phyloP scores from a whole-genome alignment of 257 asterid genomes.

The Solanum chmielewskii region DNA sequence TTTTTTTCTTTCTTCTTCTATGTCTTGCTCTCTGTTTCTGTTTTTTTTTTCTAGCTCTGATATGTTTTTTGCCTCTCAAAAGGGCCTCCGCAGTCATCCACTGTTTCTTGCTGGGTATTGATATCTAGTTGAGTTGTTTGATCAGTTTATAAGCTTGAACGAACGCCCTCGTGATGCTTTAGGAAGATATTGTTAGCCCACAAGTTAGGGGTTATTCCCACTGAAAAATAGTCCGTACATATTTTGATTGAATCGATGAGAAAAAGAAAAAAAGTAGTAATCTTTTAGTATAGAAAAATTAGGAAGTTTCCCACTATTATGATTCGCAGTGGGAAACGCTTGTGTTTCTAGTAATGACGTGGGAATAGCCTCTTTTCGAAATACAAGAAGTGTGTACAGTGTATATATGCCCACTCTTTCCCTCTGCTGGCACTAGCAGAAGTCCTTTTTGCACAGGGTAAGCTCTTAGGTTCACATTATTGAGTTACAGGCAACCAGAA shows the following conservation, averaged over 20 bases:
- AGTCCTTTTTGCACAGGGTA: not conserved
- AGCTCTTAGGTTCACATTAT: not conserved
- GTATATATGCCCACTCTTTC: not conserved
- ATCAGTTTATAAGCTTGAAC: not conserved
- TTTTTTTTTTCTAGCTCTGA: not conserved
- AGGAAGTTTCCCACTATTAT: not conserved
- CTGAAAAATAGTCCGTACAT: no score
- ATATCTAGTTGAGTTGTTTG: not conserved
- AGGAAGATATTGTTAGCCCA: not conserved
- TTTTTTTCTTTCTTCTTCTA: not conserved
- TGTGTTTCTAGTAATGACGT: not conserved
- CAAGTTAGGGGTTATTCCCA: no score
- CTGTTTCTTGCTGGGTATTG: not conserved
- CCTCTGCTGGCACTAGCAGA: not conserved
- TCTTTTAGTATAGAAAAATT: no score
- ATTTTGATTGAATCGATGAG: not conserved
- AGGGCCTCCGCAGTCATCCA: not conserved
- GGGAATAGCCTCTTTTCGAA: not conserved
- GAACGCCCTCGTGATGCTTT: not conserved
- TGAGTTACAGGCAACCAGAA: not conserved
- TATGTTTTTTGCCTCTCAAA: not conserved
- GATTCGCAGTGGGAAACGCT: no score
- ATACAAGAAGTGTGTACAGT: not conserved
- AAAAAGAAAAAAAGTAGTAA: no score
- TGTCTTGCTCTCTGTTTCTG: not conserved